Evolutionary conservation across 306 rosid genomes (phyloP).

Genomic region (Medicago lupulina): DNA sequence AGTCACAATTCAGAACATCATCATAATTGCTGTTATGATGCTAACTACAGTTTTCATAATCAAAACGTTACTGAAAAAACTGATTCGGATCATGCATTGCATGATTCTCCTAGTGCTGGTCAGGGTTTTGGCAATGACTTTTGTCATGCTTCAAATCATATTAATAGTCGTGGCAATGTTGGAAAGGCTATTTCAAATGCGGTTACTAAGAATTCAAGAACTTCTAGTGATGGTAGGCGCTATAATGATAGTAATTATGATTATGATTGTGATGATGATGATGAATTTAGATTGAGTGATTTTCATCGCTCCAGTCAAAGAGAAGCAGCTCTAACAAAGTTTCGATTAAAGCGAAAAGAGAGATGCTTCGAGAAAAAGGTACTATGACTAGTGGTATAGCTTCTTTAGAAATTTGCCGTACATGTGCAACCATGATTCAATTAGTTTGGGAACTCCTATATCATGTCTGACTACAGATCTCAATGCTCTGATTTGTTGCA

Average conservation of each 20-base stretch:
- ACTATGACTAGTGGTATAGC: not conserved
- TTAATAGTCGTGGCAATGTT: slow-evolving; percentile 44
- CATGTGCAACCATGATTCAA: not conserved
- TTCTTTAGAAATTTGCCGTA: not conserved
- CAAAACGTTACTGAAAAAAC: not conserved
- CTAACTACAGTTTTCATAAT: not conserved
- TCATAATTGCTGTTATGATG: slow-evolving; percentile 4
- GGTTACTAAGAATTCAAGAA: slow-evolving; percentile 43
- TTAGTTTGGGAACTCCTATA: slow-evolving; percentile 14
- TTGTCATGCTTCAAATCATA: slow-evolving; percentile 40
- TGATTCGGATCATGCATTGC: slow-evolving; percentile 38
- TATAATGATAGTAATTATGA: slow-evolving; percentile 16
- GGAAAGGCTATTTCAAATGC: slow-evolving; percentile 42
- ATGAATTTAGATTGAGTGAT: slow-evolving; percentile 46
- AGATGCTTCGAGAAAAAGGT: slow-evolving; percentile 83
- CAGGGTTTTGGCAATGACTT: slow-evolving; percentile 47
- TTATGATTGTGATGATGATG: slow-evolving; percentile 9
- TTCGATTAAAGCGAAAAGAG: slow-evolving; percentile 71
- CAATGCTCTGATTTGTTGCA: not conserved
- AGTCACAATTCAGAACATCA: slow-evolving; percentile 46
- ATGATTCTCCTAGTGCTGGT: slow-evolving; percentile 52
- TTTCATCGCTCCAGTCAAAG: slow-evolving; percentile 59
- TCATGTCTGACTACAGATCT: not conserved
- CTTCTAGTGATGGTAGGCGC: slow-evolving; percentile 38
- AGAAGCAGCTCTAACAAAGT: slow-evolving; percentile 77